These are phyloP conservation scores for Trichomonascaceae sp. DNA, from an alignment of 1,139 yeast species.

Conservation along the genomic window DNA sequence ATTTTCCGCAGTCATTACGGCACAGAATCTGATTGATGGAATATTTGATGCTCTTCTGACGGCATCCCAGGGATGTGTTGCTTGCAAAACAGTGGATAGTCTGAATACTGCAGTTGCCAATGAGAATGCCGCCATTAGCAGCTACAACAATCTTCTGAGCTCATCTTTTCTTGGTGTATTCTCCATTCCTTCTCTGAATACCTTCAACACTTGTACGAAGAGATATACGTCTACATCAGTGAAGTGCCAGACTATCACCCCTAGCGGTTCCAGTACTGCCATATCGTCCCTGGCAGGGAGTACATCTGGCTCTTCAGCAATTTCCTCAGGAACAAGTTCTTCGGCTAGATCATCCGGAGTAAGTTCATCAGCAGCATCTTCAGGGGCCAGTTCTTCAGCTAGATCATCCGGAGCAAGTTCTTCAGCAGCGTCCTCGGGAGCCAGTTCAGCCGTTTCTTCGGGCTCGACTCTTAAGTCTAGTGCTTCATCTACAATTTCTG, in stretches of 20 bases:
- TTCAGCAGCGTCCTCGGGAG: not conserved
- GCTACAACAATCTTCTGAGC: not conserved
- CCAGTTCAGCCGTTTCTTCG: not conserved
- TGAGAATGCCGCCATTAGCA: not conserved
- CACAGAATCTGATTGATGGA: not conserved
- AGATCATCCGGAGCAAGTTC: not conserved
- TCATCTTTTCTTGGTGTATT: not conserved
- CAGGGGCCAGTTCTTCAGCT: not conserved
- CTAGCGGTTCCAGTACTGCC: constrained; percentile 3
- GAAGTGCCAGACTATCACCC: constrained; percentile 1
- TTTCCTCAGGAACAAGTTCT: not conserved
- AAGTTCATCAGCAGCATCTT: not conserved
- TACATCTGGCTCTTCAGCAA: not conserved
- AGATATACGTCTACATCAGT: not conserved
- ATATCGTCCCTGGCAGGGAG: too few species aligned
- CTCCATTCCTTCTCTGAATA: not conserved
- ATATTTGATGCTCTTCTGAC: not conserved
- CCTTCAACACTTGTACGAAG: not conserved
- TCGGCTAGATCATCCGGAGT: not conserved
- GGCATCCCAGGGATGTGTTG: not conserved
- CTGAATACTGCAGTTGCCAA: not conserved
- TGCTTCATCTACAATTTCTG: not conserved
- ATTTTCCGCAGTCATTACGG: not conserved
- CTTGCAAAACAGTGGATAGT: not conserved
- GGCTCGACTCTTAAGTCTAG: not conserved